Conservation (phyloP, 192 early-diverging fungal genomes). For the Coemansia sp. region DNA sequence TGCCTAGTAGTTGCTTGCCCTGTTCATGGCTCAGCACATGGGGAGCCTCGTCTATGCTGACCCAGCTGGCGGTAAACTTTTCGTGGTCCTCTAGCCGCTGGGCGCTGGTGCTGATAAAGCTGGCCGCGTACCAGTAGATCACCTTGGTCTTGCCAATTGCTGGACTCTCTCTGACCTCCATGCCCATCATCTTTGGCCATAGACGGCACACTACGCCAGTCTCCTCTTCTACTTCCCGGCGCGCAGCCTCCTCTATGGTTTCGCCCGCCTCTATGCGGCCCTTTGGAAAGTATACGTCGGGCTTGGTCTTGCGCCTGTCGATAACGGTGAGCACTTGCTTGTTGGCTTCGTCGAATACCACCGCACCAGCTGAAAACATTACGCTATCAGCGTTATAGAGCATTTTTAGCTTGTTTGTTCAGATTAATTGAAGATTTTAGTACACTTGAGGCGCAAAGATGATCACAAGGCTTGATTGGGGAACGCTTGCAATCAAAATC, state of each 20-base stretch:
- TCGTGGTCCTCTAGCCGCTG: constrained; percentile 39
- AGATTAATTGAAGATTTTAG: not conserved
- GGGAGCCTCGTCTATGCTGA: constrained; percentile 12
- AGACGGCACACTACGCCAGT: constrained; percentile 36
- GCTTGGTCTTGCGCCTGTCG: constrained; percentile 1
- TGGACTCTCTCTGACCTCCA: constrained; percentile 27
- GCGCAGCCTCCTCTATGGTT: constrained; percentile 22
- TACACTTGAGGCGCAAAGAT: not conserved
- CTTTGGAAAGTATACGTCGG: constrained; percentile 37
- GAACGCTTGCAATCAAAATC: not conserved
- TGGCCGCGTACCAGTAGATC: constrained; percentile 51
- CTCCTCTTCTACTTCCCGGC: constrained; percentile 45
- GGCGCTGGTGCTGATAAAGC: constrained; percentile 6
- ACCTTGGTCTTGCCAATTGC: constrained; percentile 26
- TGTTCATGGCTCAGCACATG: constrained; percentile 22
- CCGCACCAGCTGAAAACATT: constrained; percentile 46
- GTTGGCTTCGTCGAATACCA: constrained; percentile 30
- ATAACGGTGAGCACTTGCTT: constrained; percentile 26
- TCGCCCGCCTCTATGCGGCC: constrained; percentile 38
- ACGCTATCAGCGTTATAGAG: constrained; percentile 22
- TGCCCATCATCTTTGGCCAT: constrained; percentile 22
- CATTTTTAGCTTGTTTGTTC: too few relatives aligned
- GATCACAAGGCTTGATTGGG: not conserved
- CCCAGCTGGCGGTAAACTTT: constrained; percentile 22
- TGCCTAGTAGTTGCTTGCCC: constrained; percentile 15